A percentile compares a stretch with the other conserved stretches of the same genome.
These are phyloP conservation scores for Syzygium oleosum DNA, from an alignment of 345 rosid species.

Conservation along the genomic window DNA sequence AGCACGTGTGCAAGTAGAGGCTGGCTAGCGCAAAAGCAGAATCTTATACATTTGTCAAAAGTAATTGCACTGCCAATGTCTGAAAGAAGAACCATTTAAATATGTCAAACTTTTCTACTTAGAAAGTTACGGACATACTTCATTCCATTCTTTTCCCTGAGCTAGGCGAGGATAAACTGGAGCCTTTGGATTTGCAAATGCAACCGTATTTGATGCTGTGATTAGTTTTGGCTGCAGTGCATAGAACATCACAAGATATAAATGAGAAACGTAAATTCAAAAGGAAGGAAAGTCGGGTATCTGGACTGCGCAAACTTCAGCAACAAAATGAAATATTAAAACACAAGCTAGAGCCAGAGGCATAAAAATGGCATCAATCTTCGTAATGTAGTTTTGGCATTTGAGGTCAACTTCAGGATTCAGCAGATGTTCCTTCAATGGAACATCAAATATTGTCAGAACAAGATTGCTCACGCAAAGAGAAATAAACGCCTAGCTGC, in stretches of 20 bases:
- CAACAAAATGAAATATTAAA: background rate
- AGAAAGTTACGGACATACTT: constrained; percentile 38
- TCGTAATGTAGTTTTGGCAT: background rate
- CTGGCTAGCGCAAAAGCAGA: background rate
- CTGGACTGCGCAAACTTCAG: background rate
- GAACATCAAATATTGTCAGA: background rate
- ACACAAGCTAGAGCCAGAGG: background rate
- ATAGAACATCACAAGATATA: background rate
- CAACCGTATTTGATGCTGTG: constrained; percentile 50
- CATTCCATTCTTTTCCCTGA: constrained; percentile 85
- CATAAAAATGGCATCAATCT: background rate
- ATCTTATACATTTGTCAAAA: background rate
- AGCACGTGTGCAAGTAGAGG: background rate
- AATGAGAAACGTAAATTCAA: background rate
- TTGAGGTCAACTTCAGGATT: background rate
- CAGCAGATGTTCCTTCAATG: background rate
- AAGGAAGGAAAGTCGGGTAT: background rate
- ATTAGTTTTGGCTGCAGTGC: constrained; percentile 65
- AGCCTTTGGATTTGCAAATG: constrained; percentile 72
- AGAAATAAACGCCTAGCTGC: too few species aligned
- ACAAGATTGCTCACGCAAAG: background rate
- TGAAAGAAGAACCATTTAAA: background rate
- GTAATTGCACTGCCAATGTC: background rate
- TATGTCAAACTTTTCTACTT: background rate
- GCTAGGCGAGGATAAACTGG: constrained; percentile 95